Base-by-base conservation (phyloP, 768 basidiomycete species). In the Collybiopsis confluens region DNA sequence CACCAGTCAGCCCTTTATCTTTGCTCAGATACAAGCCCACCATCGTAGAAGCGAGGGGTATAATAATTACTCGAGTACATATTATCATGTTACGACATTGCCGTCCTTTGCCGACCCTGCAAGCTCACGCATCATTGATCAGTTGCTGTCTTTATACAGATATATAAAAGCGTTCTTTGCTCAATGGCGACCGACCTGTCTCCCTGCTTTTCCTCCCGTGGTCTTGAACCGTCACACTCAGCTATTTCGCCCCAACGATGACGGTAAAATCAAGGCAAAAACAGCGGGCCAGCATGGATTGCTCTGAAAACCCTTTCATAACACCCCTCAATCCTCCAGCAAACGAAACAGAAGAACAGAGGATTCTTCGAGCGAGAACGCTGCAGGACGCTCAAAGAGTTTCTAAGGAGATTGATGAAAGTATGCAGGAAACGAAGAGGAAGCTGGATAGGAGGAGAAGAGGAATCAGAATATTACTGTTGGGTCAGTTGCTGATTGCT, bases 401-500 rank as follows among this genome's bases (percentile, higher is more conserved):
- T 21, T 72, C 70, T 10, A 57, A 61, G 28, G 57, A 65, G 44
- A 74, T 74, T 45, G 73, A 74, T 61, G 69, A 66, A 36, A 61
- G 62, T 46, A 59, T 74, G 36, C 64, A 60, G 36, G 66, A 66
- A 47, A 52, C 58, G 20, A 70, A 66, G 60, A 69, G 66, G 59
- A 61, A 59, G 20, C 58, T 68, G 47, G 72, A 73, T 27, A 58
- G 64, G 47, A 65, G 70, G 54, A 72, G 67, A 61, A 68, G 68
- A 44, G 70, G 69, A 21, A 67, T 72, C 42, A 72, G 73, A 59
- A 67, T 76, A 18, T 58, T 76, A 41, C 63, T 76, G 1, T 62
- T 76, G 27, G 74, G 74, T 72, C 35, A 46, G 61, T 61, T 7
- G 20, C 35, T 23, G 45, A 10, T 30, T 47, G 5, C 30, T 28